phyloP scores from a whole-genome alignment of 371 early-diverging fungal species.

The Apophysomyces variabilis region DNA sequence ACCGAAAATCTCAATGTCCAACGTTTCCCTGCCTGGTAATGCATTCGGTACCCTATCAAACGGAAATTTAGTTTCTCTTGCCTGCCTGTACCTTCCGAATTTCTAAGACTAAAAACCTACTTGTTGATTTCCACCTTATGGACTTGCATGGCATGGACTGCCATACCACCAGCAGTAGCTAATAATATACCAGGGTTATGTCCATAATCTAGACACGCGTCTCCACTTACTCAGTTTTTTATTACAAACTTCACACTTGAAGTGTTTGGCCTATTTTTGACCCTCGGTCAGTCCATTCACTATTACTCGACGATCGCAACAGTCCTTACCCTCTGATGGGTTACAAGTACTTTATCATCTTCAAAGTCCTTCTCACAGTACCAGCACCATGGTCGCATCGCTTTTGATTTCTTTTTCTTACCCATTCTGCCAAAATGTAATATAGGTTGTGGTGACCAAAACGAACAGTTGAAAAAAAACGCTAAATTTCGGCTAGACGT shows the following conservation, averaged over 20 bases:
- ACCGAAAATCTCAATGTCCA: conserved; percentile 93
- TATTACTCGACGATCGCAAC: not conserved
- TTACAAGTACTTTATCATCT: conserved; percentile 92
- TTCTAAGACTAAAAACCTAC: conserved; percentile 43
- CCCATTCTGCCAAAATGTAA: conserved; percentile 30
- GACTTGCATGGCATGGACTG: conserved; percentile 89
- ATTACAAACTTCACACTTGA: conserved; percentile 86
- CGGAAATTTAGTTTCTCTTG: not conserved
- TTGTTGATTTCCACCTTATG: conserved; percentile 86
- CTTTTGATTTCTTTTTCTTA: conserved; percentile 53
- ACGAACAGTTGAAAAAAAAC: conserved; percentile 17
- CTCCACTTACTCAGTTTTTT: conserved; percentile 75
- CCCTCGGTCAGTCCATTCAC: not conserved
- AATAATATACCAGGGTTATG: not conserved
- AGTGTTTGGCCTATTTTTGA: conserved; percentile 77
- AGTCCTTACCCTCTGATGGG: conserved; percentile 75
- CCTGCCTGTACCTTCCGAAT: not conserved
- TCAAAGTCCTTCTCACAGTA: conserved; percentile 98
- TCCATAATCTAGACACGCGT: not conserved
- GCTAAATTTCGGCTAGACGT: conserved; percentile 4
- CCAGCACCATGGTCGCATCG: conserved; percentile 65
- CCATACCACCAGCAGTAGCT: conserved; percentile 89
- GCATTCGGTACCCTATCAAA: conserved; percentile 83
- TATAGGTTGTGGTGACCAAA: conserved; percentile 6
- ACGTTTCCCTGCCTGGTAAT: conserved; percentile 80